phyloP scores from a whole-genome alignment of 2,329 filamentous ascomycete genomes.

The Fulvia fulva region DNA sequence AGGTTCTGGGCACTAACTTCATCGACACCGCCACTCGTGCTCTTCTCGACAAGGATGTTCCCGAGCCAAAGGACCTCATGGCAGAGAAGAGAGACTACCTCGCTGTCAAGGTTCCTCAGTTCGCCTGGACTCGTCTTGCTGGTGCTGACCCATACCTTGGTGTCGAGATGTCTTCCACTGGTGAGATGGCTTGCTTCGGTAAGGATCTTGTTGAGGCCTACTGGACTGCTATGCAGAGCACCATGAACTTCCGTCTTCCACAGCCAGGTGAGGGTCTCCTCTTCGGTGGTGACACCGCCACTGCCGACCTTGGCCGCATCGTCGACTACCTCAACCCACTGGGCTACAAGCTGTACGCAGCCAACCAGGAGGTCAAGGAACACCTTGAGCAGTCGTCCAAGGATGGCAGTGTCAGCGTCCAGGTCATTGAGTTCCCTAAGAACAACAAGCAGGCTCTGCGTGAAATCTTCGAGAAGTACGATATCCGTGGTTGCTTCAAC shows the following conservation, averaged over 20 bases:
- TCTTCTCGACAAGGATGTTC: constrained; percentile 78
- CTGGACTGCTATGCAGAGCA: constrained; percentile 92
- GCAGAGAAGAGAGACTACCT: constrained; percentile 81
- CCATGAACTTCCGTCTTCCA: constrained; percentile 98
- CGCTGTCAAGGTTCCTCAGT: constrained; percentile 96
- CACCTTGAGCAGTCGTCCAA: constrained; percentile 72
- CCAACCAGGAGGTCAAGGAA: constrained; percentile 73
- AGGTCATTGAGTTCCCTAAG: constrained; percentile 95
- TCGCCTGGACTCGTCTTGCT: constrained; percentile 96
- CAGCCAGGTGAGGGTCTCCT: constrained; percentile 92
- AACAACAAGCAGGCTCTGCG: constrained; percentile 91
- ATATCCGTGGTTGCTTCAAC: constrained; percentile 95
- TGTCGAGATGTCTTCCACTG: constrained; percentile 95
- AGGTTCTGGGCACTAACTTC: constrained; percentile 94
- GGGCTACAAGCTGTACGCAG: constrained; percentile 91
- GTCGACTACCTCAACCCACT: constrained; percentile 84
- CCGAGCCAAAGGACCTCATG: constrained; percentile 85
- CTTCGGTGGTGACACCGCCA: constrained; percentile 77
- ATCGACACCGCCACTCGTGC: constrained; percentile 93
- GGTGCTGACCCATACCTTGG: constrained; percentile 96
- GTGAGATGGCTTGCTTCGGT: constrained; percentile 98
- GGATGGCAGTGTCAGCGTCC: constrained; percentile 62
- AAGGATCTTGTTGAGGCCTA: constrained; percentile 95
- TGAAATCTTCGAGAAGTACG: constrained; percentile 94
- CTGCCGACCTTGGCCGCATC: constrained; percentile 68